phyloP scores from a whole-genome alignment of 768 basidiomycete genomes.

The Xerocomellus dryophilus region DNA sequence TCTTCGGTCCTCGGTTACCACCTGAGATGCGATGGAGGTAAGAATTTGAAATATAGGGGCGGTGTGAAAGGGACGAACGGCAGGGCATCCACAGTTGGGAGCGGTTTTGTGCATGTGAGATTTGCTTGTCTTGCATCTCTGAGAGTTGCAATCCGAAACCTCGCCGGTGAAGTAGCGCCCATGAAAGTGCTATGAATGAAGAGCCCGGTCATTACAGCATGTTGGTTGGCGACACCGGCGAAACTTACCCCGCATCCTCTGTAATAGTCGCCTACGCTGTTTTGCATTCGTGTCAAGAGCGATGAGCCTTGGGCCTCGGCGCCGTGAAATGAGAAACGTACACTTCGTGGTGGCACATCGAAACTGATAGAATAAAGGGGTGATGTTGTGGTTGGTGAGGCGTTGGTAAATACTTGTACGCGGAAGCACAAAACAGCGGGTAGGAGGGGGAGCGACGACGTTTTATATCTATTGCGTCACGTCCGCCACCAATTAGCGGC shows the following conservation, averaged over 20 bases:
- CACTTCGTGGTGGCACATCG: conserved; percentile 39
- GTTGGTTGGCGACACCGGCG: neutral
- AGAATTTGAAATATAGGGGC: conserved; percentile 13
- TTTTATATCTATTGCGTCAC: conserved; percentile 10
- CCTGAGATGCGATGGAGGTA: conserved; percentile 13
- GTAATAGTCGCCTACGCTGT: conserved; percentile 37
- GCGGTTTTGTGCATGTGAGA: conserved; percentile 37
- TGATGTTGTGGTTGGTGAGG: neutral
- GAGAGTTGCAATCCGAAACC: conserved; percentile 30
- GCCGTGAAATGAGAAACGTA: conserved; percentile 10
- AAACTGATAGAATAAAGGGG: neutral
- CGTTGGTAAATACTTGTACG: neutral
- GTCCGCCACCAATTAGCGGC: conserved; percentile 8
- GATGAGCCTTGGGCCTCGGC: neutral
- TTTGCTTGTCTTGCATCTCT: conserved; percentile 34
- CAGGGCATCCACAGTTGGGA: conserved; percentile 30
- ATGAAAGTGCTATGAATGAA: conserved; percentile 32
- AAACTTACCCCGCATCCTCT: conserved; percentile 36
- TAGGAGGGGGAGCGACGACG: neutral
- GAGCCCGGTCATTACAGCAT: conserved; percentile 5
- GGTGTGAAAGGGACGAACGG: conserved; percentile 18
- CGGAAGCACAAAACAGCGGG: neutral
- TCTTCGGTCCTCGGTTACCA: conserved; percentile 35
- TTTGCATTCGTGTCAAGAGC: conserved; percentile 1
- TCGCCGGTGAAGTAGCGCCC: conserved; percentile 37